Evolutionary conservation across 176 grass and related monocot genomes (phyloP).

Genomic region (Chloris gayana): DNA sequence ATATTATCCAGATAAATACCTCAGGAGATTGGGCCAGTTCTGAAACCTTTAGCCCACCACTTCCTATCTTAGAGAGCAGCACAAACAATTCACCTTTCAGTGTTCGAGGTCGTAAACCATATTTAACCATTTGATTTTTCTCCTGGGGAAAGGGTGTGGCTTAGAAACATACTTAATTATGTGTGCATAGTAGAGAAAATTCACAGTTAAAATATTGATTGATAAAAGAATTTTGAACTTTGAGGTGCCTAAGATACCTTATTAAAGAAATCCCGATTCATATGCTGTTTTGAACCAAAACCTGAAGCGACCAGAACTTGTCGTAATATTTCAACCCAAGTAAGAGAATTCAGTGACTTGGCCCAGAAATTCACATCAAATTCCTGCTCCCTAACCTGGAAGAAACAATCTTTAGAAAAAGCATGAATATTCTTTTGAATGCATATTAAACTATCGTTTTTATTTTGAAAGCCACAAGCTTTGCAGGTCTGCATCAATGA

Average conservation of each 20-base stretch:
- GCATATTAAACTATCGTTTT: neutral
- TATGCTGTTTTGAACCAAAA: constrained; percentile 76
- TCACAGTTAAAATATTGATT: constrained; percentile 12
- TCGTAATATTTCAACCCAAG: constrained; percentile 95
- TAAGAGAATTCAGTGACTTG: constrained; percentile 86
- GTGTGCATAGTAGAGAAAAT: constrained; percentile 14
- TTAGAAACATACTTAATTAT: constrained; percentile 31
- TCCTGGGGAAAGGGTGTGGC: constrained; percentile 49
- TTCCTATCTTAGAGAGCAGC: constrained; percentile 91
- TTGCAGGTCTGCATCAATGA: neutral
- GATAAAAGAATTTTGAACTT: constrained; percentile 30
- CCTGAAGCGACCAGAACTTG: constrained; percentile 93
- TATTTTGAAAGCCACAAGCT: neutral
- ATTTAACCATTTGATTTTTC: constrained; percentile 94
- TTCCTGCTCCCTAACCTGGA: constrained; percentile 92
- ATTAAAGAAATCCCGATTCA: constrained; percentile 63
- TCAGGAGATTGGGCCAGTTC: constrained; percentile 68
- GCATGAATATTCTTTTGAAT: constrained; percentile 10
- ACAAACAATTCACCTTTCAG: constrained; percentile 91
- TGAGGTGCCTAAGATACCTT: constrained; percentile 58
- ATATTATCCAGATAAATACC: constrained; percentile 54
- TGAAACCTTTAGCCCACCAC: constrained; percentile 70
- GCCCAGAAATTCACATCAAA: constrained; percentile 77
- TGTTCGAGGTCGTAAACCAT: constrained; percentile 74
- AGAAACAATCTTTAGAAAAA: constrained; percentile 17